Percentiles rank a stretch among this genome's conserved stretches.
phyloP scores from a whole-genome alignment of 371 early-diverging fungal genomes.

The Coemansia sp. region DNA sequence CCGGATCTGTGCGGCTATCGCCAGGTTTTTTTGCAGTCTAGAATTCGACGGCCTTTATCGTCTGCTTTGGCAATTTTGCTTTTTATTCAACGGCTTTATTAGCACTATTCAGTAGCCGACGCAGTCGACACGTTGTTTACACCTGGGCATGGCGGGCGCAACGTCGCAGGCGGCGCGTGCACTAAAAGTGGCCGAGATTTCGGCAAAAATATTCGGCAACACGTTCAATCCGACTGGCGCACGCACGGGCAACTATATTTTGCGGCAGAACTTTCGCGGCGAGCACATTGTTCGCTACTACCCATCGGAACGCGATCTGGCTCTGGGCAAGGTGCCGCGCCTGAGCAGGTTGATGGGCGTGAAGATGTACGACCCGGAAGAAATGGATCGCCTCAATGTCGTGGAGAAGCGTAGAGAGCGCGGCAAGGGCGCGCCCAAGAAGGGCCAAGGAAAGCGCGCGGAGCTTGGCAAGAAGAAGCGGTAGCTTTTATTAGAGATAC shows the following conservation, averaged over 20 bases:
- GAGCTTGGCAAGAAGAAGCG: conserved; percentile 41
- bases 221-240: conserved; percentile 70
- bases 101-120: too few species aligned
- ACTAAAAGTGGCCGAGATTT: conserved; percentile 61
- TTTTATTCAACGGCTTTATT: background rate
- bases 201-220: conserved; percentile 66
- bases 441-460: conserved; percentile 59
- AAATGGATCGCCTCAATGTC: conserved; percentile 69
- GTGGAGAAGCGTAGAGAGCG: conserved; percentile 68
- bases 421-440: conserved; percentile 83
- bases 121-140: too few species aligned
- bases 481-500: background rate
- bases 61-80: background rate
- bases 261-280: conserved; percentile 66
- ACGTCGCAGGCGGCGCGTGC: conserved; percentile 24
- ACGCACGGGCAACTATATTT: conserved; percentile 72
- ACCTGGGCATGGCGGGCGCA: background rate
- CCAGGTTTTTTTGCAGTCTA: too few species aligned
- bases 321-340: conserved; percentile 59
- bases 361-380: conserved; percentile 61
- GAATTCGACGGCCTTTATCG: background rate
- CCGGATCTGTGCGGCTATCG: too few species aligned
- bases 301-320: conserved; percentile 53
- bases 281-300: conserved; percentile 67
- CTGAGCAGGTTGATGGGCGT: conserved; percentile 63